Percentiles rank a stretch among this genome's conserved stretches.
Conservation (phyloP, 768 basidiomycete genomes). For the Ramaria sp. region DNA sequence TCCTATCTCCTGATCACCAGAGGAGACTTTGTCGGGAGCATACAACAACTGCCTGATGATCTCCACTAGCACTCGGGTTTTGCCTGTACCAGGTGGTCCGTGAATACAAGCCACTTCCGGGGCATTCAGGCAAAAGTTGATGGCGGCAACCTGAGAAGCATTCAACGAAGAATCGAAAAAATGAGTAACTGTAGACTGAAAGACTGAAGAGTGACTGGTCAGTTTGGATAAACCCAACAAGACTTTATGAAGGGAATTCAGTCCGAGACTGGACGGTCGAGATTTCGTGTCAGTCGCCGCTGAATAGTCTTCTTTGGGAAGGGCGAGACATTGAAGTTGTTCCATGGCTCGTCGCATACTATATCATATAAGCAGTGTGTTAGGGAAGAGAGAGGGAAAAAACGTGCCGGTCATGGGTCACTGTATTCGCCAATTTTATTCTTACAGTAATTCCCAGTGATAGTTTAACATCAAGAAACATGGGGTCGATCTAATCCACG, state of each 20-base stretch:
- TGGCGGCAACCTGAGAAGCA: slow-evolving; percentile 71
- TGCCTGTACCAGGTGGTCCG: slow-evolving; percentile 98
- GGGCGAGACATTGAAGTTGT: slow-evolving; percentile 39
- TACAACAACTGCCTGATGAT: slow-evolving; percentile 68
- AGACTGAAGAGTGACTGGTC: slow-evolving; percentile 29
- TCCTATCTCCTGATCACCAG: background rate
- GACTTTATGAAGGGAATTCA: slow-evolving; percentile 44
- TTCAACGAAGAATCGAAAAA: slow-evolving; percentile 78
- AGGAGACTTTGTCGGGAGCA: slow-evolving; percentile 14
- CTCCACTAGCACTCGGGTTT: slow-evolving; percentile 93
- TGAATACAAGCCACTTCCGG: slow-evolving; percentile 87
- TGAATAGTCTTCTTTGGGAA: background rate
- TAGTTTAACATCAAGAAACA: background rate
- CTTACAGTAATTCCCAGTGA: slow-evolving; percentile 15
- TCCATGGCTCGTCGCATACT: slow-evolving; percentile 85
- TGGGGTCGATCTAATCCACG: slow-evolving; percentile 10
- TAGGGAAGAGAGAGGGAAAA: background rate
- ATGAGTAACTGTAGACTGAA: slow-evolving; percentile 26
- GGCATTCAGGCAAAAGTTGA: slow-evolving; percentile 71
- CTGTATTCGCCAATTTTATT: slow-evolving; percentile 83
- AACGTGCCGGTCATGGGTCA: slow-evolving; percentile 74
- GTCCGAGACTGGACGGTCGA: background rate
- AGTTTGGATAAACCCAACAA: slow-evolving; percentile 44
- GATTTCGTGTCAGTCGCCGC: background rate
- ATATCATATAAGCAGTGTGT: slow-evolving; percentile 1